These are phyloP conservation scores for Trametes coccinea DNA, from an alignment of 768 basidiomycete genomes.

Conservation along the genomic window DNA sequence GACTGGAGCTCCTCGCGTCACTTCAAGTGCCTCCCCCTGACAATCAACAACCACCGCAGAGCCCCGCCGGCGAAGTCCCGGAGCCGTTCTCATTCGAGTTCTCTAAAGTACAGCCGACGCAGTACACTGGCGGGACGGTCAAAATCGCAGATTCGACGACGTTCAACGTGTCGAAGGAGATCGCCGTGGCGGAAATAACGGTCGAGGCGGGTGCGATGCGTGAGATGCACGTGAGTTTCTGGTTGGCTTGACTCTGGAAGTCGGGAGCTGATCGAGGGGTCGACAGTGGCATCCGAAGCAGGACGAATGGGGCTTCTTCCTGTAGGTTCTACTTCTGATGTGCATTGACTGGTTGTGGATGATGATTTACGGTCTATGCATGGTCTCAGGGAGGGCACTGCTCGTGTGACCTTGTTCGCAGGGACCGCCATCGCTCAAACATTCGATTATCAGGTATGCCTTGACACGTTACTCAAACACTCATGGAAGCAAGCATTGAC, in stretches of 20 bases:
- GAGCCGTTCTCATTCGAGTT: constrained; percentile 47
- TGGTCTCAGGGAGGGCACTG: constrained; percentile 48
- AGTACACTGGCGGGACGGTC: constrained; percentile 47
- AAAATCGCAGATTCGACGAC: constrained; percentile 52
- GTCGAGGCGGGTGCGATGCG: constrained; percentile 57
- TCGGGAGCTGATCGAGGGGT: background rate
- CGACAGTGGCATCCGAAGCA: constrained; percentile 65
- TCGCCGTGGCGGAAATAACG: constrained; percentile 56
- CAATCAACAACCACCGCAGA: constrained; percentile 37
- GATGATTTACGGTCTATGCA: background rate
- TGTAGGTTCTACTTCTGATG: constrained; percentile 45
- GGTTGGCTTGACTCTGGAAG: background rate
- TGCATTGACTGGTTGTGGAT: no score
- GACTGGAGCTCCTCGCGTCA: background rate
- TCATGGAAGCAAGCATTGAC: background rate
- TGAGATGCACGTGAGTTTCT: constrained; percentile 53
- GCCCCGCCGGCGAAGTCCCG: constrained; percentile 44
- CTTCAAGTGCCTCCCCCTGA: constrained; percentile 37
- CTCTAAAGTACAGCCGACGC: constrained; percentile 45
- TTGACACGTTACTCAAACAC: background rate
- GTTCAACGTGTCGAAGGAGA: constrained; percentile 49
- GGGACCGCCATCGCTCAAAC: constrained; percentile 52
- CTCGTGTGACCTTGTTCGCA: constrained; percentile 58
- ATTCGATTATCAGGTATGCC: constrained; percentile 52
- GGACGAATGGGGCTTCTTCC: constrained; percentile 61